These are phyloP conservation scores for Scheffersomyces insectosa DNA, from an alignment of 1,139 yeast genomes.

Conservation along the genomic window DNA sequence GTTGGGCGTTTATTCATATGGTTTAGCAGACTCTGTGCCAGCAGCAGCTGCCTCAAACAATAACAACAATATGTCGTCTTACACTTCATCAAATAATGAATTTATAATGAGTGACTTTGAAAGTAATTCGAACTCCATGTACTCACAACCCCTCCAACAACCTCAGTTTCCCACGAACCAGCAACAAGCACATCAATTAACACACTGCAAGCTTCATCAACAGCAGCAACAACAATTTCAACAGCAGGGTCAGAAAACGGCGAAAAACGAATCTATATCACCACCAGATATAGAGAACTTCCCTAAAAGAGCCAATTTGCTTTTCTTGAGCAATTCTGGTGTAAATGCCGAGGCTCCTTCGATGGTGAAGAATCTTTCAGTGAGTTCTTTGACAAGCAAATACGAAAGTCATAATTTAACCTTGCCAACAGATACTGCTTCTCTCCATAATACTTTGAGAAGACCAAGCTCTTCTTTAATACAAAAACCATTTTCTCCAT, in stretches of 20 bases:
- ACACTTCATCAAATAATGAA: conserved; percentile 9
- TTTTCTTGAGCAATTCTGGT: conserved; percentile 10
- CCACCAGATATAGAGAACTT: conserved; percentile 13
- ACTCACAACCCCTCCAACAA: conserved; percentile 14
- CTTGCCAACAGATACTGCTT: conserved; percentile 21
- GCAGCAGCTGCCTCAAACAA: conserved; percentile 2
- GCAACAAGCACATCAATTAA: conserved; percentile 1
- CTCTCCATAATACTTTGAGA: conserved; percentile 12
- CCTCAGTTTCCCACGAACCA: background rate
- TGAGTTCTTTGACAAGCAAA: conserved; percentile 28
- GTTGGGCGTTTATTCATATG: conserved; percentile 19
- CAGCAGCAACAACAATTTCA: conserved; percentile 2
- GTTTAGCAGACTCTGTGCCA: conserved; percentile 1
- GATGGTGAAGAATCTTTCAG: conserved; percentile 15
- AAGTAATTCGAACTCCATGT: conserved; percentile 21
- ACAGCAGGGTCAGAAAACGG: conserved; percentile 1
- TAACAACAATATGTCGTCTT: background rate
- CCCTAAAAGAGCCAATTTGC: conserved; percentile 15
- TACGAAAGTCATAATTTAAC: conserved; percentile 29
- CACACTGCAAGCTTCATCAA: conserved; percentile 2
- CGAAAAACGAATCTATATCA: conserved; percentile 8
- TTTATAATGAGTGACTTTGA: conserved; percentile 22
- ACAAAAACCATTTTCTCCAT: conserved; percentile 18
- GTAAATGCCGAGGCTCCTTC: conserved; percentile 6
- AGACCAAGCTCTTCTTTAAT: conserved; percentile 16